A percentile compares a stretch with the other conserved stretches of the same genome.
Conservation (phyloP, 148 eudicot species). For the Rhododendron ferrugineum region DNA sequence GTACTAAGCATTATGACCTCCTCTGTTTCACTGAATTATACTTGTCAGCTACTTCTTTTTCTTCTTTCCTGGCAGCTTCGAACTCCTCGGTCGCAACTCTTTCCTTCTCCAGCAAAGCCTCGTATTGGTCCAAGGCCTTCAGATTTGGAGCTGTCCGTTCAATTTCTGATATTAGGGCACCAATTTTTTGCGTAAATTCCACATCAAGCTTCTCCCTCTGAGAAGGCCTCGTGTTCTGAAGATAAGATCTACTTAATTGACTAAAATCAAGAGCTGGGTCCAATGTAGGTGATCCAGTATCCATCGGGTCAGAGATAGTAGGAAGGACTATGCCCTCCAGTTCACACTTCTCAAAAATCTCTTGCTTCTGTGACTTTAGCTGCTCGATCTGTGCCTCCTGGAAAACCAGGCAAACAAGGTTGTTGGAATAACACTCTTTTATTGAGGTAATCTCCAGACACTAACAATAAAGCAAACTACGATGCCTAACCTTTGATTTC, state of each 20-base stretch:
- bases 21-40: slow-evolving; percentile 61
- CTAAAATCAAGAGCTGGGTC: slow-evolving; percentile 70
- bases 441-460: not conserved
- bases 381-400: slow-evolving; percentile 79
- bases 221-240: slow-evolving; percentile 59
- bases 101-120: slow-evolving; percentile 83
- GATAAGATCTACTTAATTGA: slow-evolving; percentile 65
- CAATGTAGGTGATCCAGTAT: slow-evolving; percentile 43
- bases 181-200: slow-evolving; percentile 75
- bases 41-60: slow-evolving; percentile 63
- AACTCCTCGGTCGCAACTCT: slow-evolving; percentile 62
- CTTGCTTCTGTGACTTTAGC: slow-evolving; percentile 65
- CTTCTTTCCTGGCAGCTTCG: slow-evolving; percentile 78
- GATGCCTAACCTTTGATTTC: slow-evolving; percentile 59
- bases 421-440: not conserved
- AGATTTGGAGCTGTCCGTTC: slow-evolving; percentile 94
- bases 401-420: slow-evolving; percentile 15
- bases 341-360: slow-evolving; percentile 79
- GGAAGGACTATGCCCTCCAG: slow-evolving; percentile 79
- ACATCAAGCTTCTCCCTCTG: slow-evolving; percentile 84
- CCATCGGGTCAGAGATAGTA: slow-evolving; percentile 78
- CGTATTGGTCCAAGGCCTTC: slow-evolving; percentile 94
- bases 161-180: slow-evolving; percentile 65
- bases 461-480: not conserved
- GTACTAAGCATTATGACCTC: slow-evolving; percentile 40